Evolutionary conservation across 176 grass and related monocot species (phyloP).

Genomic region (Areca catechu): DNA sequence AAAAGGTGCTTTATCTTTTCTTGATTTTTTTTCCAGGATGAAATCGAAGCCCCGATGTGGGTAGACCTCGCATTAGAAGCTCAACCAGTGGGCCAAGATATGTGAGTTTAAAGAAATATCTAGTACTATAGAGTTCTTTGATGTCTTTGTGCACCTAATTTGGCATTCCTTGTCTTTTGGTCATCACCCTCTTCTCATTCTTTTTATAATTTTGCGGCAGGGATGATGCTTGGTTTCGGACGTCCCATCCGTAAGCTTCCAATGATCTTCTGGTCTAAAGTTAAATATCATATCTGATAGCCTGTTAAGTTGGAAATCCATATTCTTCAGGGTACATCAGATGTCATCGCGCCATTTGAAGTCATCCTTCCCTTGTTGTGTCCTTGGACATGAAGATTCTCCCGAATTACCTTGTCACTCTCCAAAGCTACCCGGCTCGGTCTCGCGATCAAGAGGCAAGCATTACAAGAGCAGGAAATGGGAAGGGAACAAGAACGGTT

Average conservation of each 20-base stretch:
- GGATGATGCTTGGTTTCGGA: slow-evolving; percentile 9
- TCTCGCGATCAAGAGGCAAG: slow-evolving; percentile 18
- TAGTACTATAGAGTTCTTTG: too few species aligned
- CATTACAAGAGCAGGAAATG: slow-evolving; percentile 19
- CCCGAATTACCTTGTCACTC: not conserved
- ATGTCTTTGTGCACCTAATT: not conserved
- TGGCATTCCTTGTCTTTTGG: not conserved
- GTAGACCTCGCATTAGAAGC: slow-evolving; percentile 10
- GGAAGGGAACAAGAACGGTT: not conserved
- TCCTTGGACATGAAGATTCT: not conserved
- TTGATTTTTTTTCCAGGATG: slow-evolving; percentile 6
- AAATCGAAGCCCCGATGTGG: slow-evolving; percentile 22
- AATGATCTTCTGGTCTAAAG: not conserved
- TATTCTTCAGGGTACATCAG: slow-evolving; percentile 18
- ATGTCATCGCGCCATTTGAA: slow-evolving; percentile 4
- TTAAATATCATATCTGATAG: not conserved
- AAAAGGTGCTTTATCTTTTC: too few species aligned
- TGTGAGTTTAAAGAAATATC: not conserved
- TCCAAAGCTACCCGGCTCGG: not conserved
- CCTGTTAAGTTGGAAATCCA: not conserved
- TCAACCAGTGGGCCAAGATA: not conserved
- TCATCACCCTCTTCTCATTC: not conserved
- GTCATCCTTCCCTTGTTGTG: not conserved
- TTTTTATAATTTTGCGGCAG: not conserved
- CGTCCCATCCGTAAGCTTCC: slow-evolving; percentile 13